Evolutionary conservation across 768 basidiomycete genomes (phyloP).

Genomic region (Boletus reticuloceps): DNA sequence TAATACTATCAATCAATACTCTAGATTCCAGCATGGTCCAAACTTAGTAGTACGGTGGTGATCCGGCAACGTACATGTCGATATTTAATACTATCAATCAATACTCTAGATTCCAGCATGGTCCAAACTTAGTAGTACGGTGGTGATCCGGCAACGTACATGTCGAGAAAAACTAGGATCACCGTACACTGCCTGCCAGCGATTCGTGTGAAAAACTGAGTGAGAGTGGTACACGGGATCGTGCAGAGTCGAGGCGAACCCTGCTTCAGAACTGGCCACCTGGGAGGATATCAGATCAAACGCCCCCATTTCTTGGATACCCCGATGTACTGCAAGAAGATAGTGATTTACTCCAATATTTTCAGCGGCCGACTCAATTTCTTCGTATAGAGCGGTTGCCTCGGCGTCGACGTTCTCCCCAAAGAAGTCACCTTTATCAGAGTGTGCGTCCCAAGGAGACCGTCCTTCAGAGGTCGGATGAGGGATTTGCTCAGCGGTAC

Average conservation of each 20-base stretch:
- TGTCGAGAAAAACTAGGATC: conserved; percentile 77
- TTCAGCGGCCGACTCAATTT: conserved; percentile 24
- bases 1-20: no score
- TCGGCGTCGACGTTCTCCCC: conserved; percentile 33
- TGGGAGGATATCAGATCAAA: conserved; percentile 13
- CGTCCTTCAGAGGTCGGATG: conserved; percentile 66
- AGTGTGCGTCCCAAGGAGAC: conserved; percentile 76
- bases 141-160: conserved; percentile 36
- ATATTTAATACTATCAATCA: conserved; percentile 9
- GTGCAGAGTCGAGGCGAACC: conserved; percentile 34
- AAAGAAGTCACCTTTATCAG: conserved; percentile 47
- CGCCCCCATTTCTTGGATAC: no score
- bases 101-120: conserved; percentile 3
- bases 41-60: no score
- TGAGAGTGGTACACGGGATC: conserved; percentile 76
- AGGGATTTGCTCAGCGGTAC: conserved; percentile 65
- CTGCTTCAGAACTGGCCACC: conserved; percentile 35
- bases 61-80: no score
- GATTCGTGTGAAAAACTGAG: conserved; percentile 69
- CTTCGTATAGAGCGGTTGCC: conserved; percentile 25
- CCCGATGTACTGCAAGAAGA: conserved; percentile 81
- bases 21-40: no score
- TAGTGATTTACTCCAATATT: conserved; percentile 56
- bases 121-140: neutral
- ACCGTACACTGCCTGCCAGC: conserved; percentile 72